These are phyloP conservation scores for Penicillium rolfsii DNA, from an alignment of 2,329 filamentous ascomycete genomes.

Conservation along the genomic window DNA sequence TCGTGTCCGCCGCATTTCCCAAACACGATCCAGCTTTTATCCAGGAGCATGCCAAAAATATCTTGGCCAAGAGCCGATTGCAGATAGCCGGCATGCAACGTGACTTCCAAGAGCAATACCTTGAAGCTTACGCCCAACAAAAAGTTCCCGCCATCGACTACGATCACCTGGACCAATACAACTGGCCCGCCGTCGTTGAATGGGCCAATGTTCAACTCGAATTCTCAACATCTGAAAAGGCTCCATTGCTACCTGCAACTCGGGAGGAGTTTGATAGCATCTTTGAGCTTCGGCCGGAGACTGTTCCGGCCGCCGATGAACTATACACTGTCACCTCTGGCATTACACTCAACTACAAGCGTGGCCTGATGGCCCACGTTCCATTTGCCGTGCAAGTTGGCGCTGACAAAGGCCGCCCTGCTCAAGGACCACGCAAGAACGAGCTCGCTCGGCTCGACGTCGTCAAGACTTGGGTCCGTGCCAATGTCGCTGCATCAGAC, in stretches of 20 bases:
- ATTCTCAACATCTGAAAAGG: conserved; percentile 40
- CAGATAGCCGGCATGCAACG: conserved; percentile 50
- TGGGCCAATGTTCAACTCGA: conserved; percentile 52
- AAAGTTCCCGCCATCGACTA: conserved; percentile 51
- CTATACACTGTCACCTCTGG: conserved; percentile 38
- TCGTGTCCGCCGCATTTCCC: conserved; percentile 50
- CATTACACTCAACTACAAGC: conserved; percentile 41
- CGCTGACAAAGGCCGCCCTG: conserved; percentile 8
- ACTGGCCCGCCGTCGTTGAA: conserved; percentile 52
- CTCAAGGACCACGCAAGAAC: conserved; percentile 17
- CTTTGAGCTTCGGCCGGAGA: conserved; percentile 46
- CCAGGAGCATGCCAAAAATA: conserved; percentile 42
- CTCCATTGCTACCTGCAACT: conserved; percentile 50
- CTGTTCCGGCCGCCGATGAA: conserved; percentile 38
- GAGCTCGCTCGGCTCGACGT: conserved; percentile 37
- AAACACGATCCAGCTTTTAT: conserved; percentile 44
- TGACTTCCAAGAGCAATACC: conserved; percentile 52
- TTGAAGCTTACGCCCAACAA: conserved; percentile 49
- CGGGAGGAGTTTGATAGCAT: conserved; percentile 46
- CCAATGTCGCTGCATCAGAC: conserved; percentile 51
- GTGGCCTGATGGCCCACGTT: conserved; percentile 37
- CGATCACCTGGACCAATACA: conserved; percentile 47
- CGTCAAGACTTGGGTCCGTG: conserved; percentile 53
- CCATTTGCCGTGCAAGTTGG: conserved; percentile 41
- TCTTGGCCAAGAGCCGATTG: conserved; percentile 43